phyloP scores from a whole-genome alignment of 805 yeast genomes.

The Kodamaea jinghongensis region DNA sequence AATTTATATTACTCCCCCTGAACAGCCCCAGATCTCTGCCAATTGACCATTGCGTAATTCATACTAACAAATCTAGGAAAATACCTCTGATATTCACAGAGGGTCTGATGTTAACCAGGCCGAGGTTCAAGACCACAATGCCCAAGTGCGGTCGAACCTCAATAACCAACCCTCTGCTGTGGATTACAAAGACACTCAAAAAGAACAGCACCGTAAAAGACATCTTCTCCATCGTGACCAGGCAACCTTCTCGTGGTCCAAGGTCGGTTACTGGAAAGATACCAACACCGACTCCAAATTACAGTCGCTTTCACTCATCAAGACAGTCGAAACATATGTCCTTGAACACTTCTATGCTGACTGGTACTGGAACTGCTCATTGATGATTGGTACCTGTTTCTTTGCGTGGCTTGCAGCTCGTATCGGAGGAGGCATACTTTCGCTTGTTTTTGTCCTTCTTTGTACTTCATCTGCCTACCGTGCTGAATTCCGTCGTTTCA shows the following conservation, averaged over 20 bases:
- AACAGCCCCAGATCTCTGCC: no score
- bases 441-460: conserved; percentile 57
- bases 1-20: no score
- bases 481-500: conserved; percentile 72
- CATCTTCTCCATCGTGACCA: conserved; percentile 9
- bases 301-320: conserved; percentile 22
- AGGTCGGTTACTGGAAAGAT: conserved; percentile 39
- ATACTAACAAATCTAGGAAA: no score
- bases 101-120: conserved; percentile 6
- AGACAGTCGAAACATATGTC: conserved; percentile 54
- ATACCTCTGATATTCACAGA: no score
- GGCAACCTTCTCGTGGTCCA: conserved; percentile 40
- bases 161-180: conserved; percentile 1
- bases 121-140: conserved; percentile 15
- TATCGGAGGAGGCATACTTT: conserved; percentile 61
- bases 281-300: conserved; percentile 21
- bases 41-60: no score
- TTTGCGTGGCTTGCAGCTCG: conserved; percentile 68
- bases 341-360: conserved; percentile 69
- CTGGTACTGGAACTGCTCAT: conserved; percentile 65
- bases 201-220: background rate
- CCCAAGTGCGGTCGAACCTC: conserved; percentile 6
- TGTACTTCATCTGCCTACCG: conserved; percentile 66
- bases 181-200: conserved; percentile 3
- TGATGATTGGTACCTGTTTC: conserved; percentile 67